These are phyloP conservation scores for Cytospora chrysosperma DNA, from an alignment of 2,329 filamentous ascomycete species.

Conservation along the genomic window DNA sequence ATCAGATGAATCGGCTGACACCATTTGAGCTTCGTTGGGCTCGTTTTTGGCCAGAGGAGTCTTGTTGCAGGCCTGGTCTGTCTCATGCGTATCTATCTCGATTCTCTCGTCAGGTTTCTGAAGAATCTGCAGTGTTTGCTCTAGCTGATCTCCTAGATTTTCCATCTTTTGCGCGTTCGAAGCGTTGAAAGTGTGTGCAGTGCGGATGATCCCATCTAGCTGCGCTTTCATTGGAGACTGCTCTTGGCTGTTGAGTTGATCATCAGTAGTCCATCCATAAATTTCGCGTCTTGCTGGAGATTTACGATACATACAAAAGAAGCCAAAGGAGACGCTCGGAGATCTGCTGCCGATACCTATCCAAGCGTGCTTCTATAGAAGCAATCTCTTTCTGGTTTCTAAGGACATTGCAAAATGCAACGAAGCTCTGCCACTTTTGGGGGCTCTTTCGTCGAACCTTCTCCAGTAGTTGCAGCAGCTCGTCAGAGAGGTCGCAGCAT, in stretches of 20 bases:
- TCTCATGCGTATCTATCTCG: no score
- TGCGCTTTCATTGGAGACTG: slow-evolving; percentile 5
- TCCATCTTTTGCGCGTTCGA: background rate
- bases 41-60: background rate
- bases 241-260: background rate
- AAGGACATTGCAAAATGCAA: background rate
- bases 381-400: slow-evolving; percentile 4
- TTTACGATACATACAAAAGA: background rate
- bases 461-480: background rate
- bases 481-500: background rate
- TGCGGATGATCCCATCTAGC: slow-evolving; percentile 1
- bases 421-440: slow-evolving; percentile 7
- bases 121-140: background rate
- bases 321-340: slow-evolving; percentile 1
- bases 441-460: background rate
- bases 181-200: background rate
- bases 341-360: slow-evolving; percentile 6
- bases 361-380: background rate
- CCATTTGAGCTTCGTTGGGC: no score
- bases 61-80: background rate
- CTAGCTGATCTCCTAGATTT: background rate
- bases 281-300: no score
- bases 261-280: background rate
- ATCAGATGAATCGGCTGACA: no score
- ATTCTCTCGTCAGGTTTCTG: background rate